These are phyloP conservation scores for Exophiala mesophila DNA, from an alignment of 2,329 filamentous ascomycete species.

Conservation along the genomic window DNA sequence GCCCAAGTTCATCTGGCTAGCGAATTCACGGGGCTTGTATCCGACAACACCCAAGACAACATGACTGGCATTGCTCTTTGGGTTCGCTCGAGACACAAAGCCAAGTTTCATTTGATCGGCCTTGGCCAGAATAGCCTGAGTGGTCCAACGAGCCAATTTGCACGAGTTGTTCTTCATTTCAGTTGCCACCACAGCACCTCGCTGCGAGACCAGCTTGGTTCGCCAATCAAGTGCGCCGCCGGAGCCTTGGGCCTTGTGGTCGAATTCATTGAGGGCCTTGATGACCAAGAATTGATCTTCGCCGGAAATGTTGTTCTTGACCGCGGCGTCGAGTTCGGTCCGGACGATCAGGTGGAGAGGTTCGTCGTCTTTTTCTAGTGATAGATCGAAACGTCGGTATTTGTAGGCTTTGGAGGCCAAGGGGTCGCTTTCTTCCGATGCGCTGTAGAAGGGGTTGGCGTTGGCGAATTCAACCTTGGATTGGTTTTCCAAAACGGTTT, in stretches of 20 bases:
- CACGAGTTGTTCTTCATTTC: constrained; percentile 99
- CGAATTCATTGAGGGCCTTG: constrained; percentile 98
- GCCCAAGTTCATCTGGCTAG: constrained; percentile 95
- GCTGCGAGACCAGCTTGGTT: constrained; percentile 86
- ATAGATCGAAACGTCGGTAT: constrained; percentile 95
- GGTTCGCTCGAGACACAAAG: constrained; percentile 91
- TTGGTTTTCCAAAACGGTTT: constrained; percentile 79
- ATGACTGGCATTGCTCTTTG: constrained; percentile 87
- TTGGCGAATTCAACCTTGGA: constrained; percentile 78
- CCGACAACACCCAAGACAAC: constrained; percentile 91
- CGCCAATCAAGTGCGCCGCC: constrained; percentile 96
- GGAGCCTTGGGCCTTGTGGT: constrained; percentile 92
- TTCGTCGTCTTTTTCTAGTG: constrained; percentile 83
- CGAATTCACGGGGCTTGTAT: constrained; percentile 97
- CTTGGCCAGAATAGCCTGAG: constrained; percentile 92
- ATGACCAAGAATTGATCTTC: constrained; percentile 88
- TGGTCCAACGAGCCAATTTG: constrained; percentile 97
- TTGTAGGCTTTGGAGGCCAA: constrained; percentile 96
- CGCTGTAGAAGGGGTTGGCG: constrained; percentile 96
- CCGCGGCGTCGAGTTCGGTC: constrained; percentile 89
- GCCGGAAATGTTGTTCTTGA: constrained; percentile 89
- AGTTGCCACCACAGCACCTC: constrained; percentile 93
- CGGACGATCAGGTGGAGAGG: constrained; percentile 89
- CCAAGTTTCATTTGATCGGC: constrained; percentile 99
- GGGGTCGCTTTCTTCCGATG: constrained; percentile 85